These are phyloP conservation scores for Lactarius sp. DNA, from an alignment of 768 basidiomycete genomes.

Conservation along the genomic window DNA sequence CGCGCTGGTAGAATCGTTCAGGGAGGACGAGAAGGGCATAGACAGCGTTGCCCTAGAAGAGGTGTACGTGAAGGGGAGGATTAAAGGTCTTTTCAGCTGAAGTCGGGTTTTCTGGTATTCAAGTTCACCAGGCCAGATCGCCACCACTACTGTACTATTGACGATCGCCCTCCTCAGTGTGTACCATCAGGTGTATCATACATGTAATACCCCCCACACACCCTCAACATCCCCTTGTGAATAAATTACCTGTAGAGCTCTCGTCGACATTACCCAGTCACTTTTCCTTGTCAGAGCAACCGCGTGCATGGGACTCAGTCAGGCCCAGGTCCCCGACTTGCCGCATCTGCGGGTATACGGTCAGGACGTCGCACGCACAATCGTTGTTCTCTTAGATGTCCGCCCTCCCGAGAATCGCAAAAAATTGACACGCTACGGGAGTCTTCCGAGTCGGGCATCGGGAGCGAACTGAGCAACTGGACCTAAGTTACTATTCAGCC, in stretches of 20 bases:
- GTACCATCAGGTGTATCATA: background rate
- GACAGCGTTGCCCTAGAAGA: constrained; percentile 32
- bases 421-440: constrained; percentile 1
- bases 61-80: constrained; percentile 31
- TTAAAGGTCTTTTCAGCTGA: constrained; percentile 28
- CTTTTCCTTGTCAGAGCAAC: too few relatives aligned
- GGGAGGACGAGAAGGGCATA: constrained; percentile 34
- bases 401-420: background rate
- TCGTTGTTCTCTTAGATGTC: background rate
- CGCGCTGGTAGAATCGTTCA: constrained; percentile 55
- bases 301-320: too few relatives aligned
- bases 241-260: too few relatives aligned
- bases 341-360: too few relatives aligned
- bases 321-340: too few relatives aligned
- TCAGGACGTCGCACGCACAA: background rate
- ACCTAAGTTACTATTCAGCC: background rate
- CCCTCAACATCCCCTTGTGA: too few relatives aligned
- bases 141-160: background rate
- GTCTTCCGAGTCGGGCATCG: background rate
- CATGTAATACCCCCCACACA: background rate
- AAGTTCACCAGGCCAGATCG: too few relatives aligned
- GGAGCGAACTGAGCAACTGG: background rate
- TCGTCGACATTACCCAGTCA: too few relatives aligned
- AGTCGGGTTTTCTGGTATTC: background rate
- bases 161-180: background rate